Conservation (phyloP, 345 rosid genomes). For the Lumnitzera littorea region DNA sequence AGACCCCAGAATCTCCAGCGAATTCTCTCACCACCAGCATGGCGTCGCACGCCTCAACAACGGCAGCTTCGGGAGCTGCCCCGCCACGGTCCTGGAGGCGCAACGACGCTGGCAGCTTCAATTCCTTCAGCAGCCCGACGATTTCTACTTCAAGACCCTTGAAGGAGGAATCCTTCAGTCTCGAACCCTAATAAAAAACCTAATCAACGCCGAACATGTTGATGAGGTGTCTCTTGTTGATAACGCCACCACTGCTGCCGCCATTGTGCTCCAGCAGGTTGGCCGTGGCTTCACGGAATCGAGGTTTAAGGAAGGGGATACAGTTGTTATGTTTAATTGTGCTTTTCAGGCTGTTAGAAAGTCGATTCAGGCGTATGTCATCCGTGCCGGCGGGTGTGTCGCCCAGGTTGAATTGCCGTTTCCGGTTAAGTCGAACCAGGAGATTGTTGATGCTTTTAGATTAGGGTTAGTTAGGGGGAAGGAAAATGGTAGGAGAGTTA, state of each 20-base stretch:
- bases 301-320: slow-evolving; percentile 54
- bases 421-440: slow-evolving; percentile 58
- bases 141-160: slow-evolving; percentile 60
- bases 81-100: slow-evolving; percentile 50
- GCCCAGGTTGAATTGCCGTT: slow-evolving; percentile 80
- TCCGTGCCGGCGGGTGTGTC: slow-evolving; percentile 81
- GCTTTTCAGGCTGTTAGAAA: slow-evolving; percentile 82
- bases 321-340: slow-evolving; percentile 74
- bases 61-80: slow-evolving; percentile 92
- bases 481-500: slow-evolving; percentile 49
- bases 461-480: slow-evolving; percentile 58
- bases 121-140: slow-evolving; percentile 71
- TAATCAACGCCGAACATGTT: slow-evolving; percentile 69
- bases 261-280: slow-evolving; percentile 64
- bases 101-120: slow-evolving; percentile 61
- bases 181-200: slow-evolving; percentile 33
- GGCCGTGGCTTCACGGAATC: slow-evolving; percentile 73
- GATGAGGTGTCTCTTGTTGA: slow-evolving; percentile 79
- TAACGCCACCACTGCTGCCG: slow-evolving; percentile 90
- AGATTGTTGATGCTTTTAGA: slow-evolving; percentile 54
- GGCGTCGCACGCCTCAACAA: slow-evolving; percentile 66
- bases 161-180: slow-evolving; percentile 45
- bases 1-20: slow-evolving; percentile 38
- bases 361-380: slow-evolving; percentile 79
- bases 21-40: slow-evolving; percentile 76